phyloP scores from a whole-genome alignment of 106 monocot species.

The Allium fistulosum region DNA sequence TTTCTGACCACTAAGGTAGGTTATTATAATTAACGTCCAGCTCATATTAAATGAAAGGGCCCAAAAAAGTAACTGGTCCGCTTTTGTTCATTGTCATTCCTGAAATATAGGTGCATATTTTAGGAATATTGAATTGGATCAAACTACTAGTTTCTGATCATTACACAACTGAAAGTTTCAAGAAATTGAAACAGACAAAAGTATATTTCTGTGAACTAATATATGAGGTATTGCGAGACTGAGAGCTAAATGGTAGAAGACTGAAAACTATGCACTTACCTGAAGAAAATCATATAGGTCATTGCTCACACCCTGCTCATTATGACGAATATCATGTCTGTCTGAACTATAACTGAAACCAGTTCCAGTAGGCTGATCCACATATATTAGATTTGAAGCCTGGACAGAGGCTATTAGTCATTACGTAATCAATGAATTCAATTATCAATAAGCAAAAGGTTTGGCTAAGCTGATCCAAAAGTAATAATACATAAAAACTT shows the following conservation, averaged over 20 bases:
- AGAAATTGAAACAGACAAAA: neutral
- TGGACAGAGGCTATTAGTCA: slow-evolving; percentile 10
- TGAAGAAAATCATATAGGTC: slow-evolving; percentile 70
- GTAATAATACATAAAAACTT: too few species aligned
- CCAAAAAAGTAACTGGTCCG: neutral
- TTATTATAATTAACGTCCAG: too few species aligned
- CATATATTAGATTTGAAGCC: slow-evolving; percentile 64
- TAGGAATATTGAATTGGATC: too few species aligned
- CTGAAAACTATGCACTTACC: slow-evolving; percentile 12
- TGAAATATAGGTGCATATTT: too few species aligned
- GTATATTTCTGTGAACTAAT: neutral
- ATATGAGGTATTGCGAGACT: too few species aligned
- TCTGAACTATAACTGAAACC: slow-evolving; percentile 66
- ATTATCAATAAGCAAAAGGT: neutral
- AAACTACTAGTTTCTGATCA: neutral
- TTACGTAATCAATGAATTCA: neutral
- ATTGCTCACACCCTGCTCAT: slow-evolving; percentile 53
- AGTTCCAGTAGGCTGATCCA: slow-evolving; percentile 77
- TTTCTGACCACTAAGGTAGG: too few species aligned
- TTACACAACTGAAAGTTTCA: slow-evolving; percentile 22
- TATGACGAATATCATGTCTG: slow-evolving; percentile 44
- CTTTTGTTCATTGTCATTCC: too few species aligned
- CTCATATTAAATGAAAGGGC: neutral
- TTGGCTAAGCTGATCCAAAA: too few species aligned
- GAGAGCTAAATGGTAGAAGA: too few species aligned